Base-by-base conservation (phyloP, 2,329 filamentous ascomycete species). In the Helotiales sp. region DNA sequence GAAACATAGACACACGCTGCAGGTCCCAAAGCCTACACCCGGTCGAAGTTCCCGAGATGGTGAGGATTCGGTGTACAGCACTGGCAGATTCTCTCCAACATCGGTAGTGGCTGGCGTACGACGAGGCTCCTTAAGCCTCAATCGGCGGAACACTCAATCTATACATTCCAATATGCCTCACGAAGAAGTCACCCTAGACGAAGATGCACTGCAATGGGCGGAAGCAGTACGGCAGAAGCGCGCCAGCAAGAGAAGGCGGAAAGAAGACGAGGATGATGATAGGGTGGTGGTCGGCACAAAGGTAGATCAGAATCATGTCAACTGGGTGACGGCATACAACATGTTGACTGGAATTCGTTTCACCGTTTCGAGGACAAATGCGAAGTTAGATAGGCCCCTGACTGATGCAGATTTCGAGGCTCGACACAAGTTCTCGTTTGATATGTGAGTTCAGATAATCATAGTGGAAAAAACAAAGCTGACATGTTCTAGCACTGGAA, bases 271-370 rank as follows among this genome's bases (percentile, higher is more conserved):
- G 66, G 92, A 97, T 64, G 95, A 98, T 60, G 93, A 98, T 68
- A 86, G 93, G 61, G 93, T 99, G 9, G 83, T 98, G 30, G 93
- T 99, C 17, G 95, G 95, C 59, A 99, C 91, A 58, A 98, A 97
- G 77, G 95, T 99, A 52, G 95, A 99, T 72, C 93, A 98, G 77
- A 90, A 91, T 69, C 95, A 99, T 73, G 90, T 91, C 66, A 98
- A 98, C 74, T 99, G 90, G 87, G 92, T 96, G 44, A 97, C 92
- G 1, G 95, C 95, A 58, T 99, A 99, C 79, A 99, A 99, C 75
- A 99, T 99, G 95, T 83, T 99, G 77, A 99, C 95, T 36, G 95
- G 95, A 63, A 99, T 99, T 72, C 92, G 95, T 55, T 96, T 98
- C 69, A 93, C 91, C 42, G 95, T 99, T 25, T 98, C 93, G 63